phyloP scores from a whole-genome alignment of 495 filamentous ascomycete species.

The Penicillium antarcticum region DNA sequence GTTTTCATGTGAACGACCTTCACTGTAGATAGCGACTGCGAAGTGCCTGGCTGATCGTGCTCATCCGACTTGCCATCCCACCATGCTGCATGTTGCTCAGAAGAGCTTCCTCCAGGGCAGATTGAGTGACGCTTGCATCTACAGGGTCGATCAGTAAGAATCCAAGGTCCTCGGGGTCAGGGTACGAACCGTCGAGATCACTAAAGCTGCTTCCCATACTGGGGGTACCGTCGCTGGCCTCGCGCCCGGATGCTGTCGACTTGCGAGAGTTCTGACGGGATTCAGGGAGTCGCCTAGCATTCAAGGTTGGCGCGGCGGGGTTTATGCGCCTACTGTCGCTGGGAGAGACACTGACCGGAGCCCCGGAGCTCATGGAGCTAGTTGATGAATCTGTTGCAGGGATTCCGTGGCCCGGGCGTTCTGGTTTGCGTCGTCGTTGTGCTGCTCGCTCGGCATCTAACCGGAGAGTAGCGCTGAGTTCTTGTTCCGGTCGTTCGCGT shows the following conservation, averaged over 20 bases:
- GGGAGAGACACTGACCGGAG: slow-evolving; percentile 19
- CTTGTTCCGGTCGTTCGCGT: slow-evolving; percentile 35
- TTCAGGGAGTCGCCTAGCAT: slow-evolving; percentile 57
- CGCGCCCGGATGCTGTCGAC: slow-evolving; percentile 51
- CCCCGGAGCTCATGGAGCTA: slow-evolving; percentile 53
- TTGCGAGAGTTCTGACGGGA: slow-evolving; percentile 54
- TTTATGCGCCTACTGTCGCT: slow-evolving; percentile 16
- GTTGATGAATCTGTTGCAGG: slow-evolving; percentile 57
- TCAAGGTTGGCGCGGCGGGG: slow-evolving; percentile 27
- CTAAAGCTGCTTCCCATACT: slow-evolving; percentile 99
- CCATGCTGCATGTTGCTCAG: slow-evolving; percentile 86
- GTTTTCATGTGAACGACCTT: too few species aligned
- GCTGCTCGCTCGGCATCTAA: slow-evolving; percentile 45
- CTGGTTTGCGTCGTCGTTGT: slow-evolving; percentile 29
- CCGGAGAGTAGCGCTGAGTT: slow-evolving; percentile 60
- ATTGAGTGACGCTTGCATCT: slow-evolving; percentile 94
- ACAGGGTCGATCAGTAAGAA: slow-evolving; percentile 1
- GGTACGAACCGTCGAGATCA: slow-evolving; percentile 81
- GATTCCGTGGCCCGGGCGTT: slow-evolving; percentile 27
- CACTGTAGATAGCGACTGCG: slow-evolving; percentile 47
- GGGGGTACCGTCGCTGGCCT: slow-evolving; percentile 80
- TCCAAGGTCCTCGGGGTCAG: neutral
- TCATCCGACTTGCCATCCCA: slow-evolving; percentile 84
- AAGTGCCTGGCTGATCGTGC: slow-evolving; percentile 70
- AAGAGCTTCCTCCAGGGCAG: slow-evolving; percentile 89